Evolutionary conservation across 1,284 basidiomycete genomes (phyloP).

Genomic region (Sporisorium graminicola): DNA sequence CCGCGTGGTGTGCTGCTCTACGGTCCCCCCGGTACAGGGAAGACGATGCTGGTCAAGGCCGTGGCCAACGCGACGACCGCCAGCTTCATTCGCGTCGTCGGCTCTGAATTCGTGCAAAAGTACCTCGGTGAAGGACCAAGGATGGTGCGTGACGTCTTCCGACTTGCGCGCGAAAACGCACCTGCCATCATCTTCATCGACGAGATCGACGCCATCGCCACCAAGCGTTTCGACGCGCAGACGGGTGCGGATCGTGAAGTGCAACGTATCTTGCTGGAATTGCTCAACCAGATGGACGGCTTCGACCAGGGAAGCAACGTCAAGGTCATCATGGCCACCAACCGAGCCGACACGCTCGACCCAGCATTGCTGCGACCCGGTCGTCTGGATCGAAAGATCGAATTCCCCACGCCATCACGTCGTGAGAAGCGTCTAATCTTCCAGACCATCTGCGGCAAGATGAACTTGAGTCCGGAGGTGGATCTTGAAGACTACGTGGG

Average conservation of each 20-base stretch:
- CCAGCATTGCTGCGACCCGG: constrained; percentile 97
- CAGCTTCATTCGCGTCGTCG: constrained; percentile 96
- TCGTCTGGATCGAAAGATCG: constrained; percentile 97
- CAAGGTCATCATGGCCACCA: constrained; percentile 75
- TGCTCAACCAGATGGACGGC: constrained; percentile 99
- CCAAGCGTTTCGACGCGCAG: constrained; percentile 99
- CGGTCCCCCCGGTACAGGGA: constrained; percentile 95
- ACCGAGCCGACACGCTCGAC: constrained; percentile 72
- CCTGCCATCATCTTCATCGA: constrained; percentile 99
- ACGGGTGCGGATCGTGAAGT: constrained; percentile 99
- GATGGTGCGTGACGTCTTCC: constrained; percentile 99
- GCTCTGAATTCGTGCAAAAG: constrained; percentile 99
- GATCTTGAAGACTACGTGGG: constrained; percentile 99
- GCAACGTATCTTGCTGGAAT: constrained; percentile 97
- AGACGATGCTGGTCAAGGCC: constrained; percentile 99
- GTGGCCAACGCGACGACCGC: constrained; percentile 98
- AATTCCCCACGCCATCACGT: constrained; percentile 93
- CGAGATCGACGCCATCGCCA: constrained; percentile 99
- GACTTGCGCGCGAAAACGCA: constrained; percentile 94
- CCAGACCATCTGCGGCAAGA: constrained; percentile 96
- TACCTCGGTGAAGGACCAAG: constrained; percentile 98
- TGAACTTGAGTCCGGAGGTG: constrained; percentile 98
- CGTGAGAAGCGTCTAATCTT: constrained; percentile 97
- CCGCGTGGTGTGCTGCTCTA: constrained; percentile 90
- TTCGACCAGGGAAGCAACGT: constrained; percentile 99